phyloP scores from a whole-genome alignment of 129 eudicot species.

The Flaveria ramosissima region DNA sequence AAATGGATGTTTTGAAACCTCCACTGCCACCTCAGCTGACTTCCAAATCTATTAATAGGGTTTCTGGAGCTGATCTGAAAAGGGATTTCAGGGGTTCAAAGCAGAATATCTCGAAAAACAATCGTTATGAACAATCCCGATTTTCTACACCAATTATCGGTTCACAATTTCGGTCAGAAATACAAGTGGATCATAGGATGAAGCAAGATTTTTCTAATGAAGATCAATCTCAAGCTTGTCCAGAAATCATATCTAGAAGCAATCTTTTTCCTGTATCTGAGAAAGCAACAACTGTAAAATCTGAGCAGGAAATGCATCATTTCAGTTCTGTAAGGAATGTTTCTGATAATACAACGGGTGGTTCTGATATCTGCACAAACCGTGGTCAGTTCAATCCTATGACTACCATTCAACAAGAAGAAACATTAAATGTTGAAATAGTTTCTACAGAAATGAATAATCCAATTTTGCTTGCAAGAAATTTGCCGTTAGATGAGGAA shows the following conservation, averaged over 20 bases:
- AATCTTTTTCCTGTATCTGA: constrained; percentile 13
- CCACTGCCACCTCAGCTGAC: constrained; percentile 26
- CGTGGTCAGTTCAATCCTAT: constrained; percentile 22
- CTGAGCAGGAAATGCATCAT: constrained; percentile 31
- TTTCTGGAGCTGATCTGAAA: constrained; percentile 28
- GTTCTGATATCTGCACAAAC: constrained; percentile 26
- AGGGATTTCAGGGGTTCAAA: constrained; percentile 23
- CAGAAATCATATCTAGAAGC: constrained; percentile 22
- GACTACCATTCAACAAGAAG: constrained; percentile 25
- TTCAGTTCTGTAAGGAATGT: constrained; percentile 3
- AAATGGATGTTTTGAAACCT: constrained; percentile 32
- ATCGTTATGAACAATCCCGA: constrained; percentile 22
- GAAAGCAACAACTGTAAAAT: constrained; percentile 23
- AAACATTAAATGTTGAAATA: constrained; percentile 34
- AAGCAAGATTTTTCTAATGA: constrained; percentile 35
- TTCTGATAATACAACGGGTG: constrained; percentile 22
- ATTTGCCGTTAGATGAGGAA: constrained; percentile 36
- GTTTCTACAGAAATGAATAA: constrained; percentile 18
- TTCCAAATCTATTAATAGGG: constrained; percentile 31
- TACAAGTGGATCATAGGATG: constrained; percentile 24
- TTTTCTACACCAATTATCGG: constrained; percentile 29
- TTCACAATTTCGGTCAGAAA: constrained; percentile 39
- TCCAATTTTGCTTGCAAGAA: constrained; percentile 24
- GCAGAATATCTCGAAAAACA: constrained; percentile 33
- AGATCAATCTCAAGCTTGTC: constrained; percentile 18